Evolutionary conservation across 139 green algal species (phyloP), one percentile per base, ranked within the genome.

Genomic region (Trebouxia sp.): DNA sequence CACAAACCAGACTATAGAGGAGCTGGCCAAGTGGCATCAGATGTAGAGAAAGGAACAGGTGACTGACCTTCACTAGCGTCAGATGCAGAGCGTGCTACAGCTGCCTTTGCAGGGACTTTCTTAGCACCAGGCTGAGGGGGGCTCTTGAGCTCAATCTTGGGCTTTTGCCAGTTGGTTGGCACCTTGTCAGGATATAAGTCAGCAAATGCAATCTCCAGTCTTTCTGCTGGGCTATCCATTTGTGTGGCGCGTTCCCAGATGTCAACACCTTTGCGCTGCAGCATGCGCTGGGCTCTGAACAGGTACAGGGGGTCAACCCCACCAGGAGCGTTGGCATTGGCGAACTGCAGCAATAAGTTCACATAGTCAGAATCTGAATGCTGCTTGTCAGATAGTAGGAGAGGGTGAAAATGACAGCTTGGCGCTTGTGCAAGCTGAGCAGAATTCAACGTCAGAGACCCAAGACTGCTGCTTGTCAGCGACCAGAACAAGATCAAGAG

Each of bases 271-370:
- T 72, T 72, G 20, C 35, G 62, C 62, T 72, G 65, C 5, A 62
- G 76, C 84, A 87, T 85, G 15, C 53, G 76, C 26, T 75, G 66
- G 6, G 62, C 66, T 10, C 66, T 53, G n/a, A 84, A 45, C n/a
- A 53, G 39, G 26, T 38, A 38, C 14, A 55, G 43, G 20, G 66
- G 30, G 22, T 41, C 47, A 30, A 47, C 15, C 39, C 76, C 17
- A n/a, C 70, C 1, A 67, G 38, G 11, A 45, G 76, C 67, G 53
- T 43, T 43, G 12, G 62, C 20, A 24, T 42, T 43, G 14, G 62
- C 62, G 10, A 45, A 72, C 62, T 72, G 62, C 62, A 72, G 30
- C 32, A 72, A 12, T 17, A 53, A 53, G 47, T 14, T 53, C 47
- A 53, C 47, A 10, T 11, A 5, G 3, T 53, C 47, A 53, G 47